These are phyloP conservation scores for Begonia loranthoides DNA, from an alignment of 306 rosid species.

Conservation along the genomic window DNA sequence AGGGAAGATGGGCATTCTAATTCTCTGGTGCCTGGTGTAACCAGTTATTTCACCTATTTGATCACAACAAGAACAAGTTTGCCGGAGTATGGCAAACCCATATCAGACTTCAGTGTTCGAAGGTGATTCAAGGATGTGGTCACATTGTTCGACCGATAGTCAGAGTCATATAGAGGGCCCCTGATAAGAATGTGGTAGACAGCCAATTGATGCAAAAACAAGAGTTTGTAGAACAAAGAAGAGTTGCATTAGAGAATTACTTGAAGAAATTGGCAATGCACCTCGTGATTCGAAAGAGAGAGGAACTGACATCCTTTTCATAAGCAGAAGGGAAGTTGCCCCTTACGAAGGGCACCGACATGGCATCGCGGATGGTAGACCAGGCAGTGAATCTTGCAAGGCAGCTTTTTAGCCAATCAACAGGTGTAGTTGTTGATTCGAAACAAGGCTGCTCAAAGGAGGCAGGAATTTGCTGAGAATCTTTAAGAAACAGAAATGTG, in stretches of 20 bases:
- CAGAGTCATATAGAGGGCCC: conserved; percentile 80
- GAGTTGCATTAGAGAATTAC: conserved; percentile 80
- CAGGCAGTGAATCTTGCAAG: conserved; percentile 75
- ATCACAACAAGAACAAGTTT: conserved; percentile 60
- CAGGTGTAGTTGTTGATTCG: conserved; percentile 53
- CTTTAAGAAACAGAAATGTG: too few relatives aligned
- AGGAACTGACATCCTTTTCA: conserved; percentile 61
- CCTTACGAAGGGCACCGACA: conserved; percentile 37
- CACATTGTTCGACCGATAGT: conserved; percentile 59
- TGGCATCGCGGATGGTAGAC: conserved; percentile 85
- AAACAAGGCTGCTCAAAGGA: conserved; percentile 77
- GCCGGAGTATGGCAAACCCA: conserved; percentile 55
- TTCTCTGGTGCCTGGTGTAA: conserved; percentile 72
- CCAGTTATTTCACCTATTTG: conserved; percentile 47
- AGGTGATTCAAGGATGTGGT: conserved; percentile 83
- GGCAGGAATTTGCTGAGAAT: conserved; percentile 86
- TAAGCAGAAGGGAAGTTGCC: conserved; percentile 66
- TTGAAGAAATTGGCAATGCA: conserved; percentile 53
- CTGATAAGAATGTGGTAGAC: conserved; percentile 91
- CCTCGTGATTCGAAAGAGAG: conserved; percentile 73
- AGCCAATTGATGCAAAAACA: conserved; percentile 94
- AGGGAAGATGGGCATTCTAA: conserved; percentile 63
- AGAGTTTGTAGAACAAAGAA: conserved; percentile 92
- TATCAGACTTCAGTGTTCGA: conserved; percentile 51
- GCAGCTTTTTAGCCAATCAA: conserved; percentile 53